A percentile compares a stretch with the other conserved stretches of the same genome.
phyloP scores from a whole-genome alignment of 163 green algal genomes.

The Coccomyxa subellipsoidea region DNA sequence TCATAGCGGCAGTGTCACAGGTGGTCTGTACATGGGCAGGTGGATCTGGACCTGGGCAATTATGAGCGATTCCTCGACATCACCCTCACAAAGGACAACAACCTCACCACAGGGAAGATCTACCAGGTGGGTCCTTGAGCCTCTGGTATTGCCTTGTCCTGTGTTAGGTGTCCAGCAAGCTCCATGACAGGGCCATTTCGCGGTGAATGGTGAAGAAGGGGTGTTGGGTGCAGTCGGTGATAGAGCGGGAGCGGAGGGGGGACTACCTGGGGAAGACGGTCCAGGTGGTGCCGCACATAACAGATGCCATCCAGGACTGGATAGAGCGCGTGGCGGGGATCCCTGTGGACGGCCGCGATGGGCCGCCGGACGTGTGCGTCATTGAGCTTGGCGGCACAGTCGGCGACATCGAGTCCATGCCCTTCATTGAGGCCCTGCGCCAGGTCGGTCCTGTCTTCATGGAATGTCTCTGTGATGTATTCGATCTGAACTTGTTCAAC shows the following conservation, averaged over 20 bases:
- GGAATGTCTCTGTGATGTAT: too few relatives aligned
- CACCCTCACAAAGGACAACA: slow-evolving; percentile 93
- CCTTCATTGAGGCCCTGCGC: slow-evolving; percentile 91
- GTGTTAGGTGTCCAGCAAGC: neutral
- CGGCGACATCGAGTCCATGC: slow-evolving; percentile 98
- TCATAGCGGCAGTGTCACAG: neutral
- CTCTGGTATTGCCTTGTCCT: neutral
- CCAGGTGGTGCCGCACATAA: slow-evolving; percentile 77
- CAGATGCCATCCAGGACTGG: slow-evolving; percentile 98
- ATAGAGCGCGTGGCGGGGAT: slow-evolving; percentile 94
- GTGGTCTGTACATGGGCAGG: slow-evolving; percentile 43
- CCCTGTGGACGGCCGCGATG: slow-evolving; percentile 84
- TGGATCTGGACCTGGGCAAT: slow-evolving; percentile 98
- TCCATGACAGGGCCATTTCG: neutral
- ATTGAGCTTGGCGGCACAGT: slow-evolving; percentile 98
- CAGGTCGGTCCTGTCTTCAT: neutral
- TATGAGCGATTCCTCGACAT: slow-evolving; percentile 99
- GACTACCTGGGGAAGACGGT: slow-evolving; percentile 99
- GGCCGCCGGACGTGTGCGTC: slow-evolving; percentile 91
- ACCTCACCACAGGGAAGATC: slow-evolving; percentile 98
- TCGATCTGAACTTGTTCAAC: too few relatives aligned
- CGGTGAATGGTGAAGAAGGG: neutral
- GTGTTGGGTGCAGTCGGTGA: slow-evolving; percentile 67
- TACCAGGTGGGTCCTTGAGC: slow-evolving; percentile 69
- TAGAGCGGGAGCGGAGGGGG: slow-evolving; percentile 91